Base-by-base conservation (phyloP, 805 yeast genomes). In the Barnettozyma californica region DNA sequence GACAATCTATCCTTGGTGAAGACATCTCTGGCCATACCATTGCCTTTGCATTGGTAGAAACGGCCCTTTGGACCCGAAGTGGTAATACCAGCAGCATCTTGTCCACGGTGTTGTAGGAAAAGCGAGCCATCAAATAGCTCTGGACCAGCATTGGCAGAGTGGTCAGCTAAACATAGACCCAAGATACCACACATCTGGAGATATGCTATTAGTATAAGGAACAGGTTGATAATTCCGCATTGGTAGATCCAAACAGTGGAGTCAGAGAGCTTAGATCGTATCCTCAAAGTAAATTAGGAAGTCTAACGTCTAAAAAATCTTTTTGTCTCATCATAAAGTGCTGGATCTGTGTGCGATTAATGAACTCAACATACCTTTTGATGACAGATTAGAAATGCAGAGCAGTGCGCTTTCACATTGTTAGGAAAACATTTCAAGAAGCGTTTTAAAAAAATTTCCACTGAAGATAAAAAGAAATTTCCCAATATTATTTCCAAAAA, bases 61-160 rank as follows among this genome's bases (percentile, higher is more conserved):
- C 99, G 78, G 55, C 98, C 99, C 53, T 92, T 82, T 41, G 85
- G 74, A 47, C 97, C 98, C 66, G 97, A 89, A 8, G 99, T 94
- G 21, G 89, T 94, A 47, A 94, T 92, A 54, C 99, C 99, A n/a
- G 97, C 97, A 10, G 99, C 99, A 67, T 94, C 99, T 71, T 94
- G 99, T 41, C 99, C 99, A 64, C 99, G 80, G 65, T 94, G 99
- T 66, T 94, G 99, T 53, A 94, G 73, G 66, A 85, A 92, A 71
- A 90, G 80, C 53, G 92, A 84, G 7, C 96, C 97, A 65, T 94
- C 99, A 48, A 89, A 83, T 41, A 94, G 74, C 62, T 91, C 98
- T 5, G 96, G 82, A 11, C 96, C 95, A 43, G 87, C 97, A 49
- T 78, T 76, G 43, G 75, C 75, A 21, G 74, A 66, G 56, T 81